phyloP scores from a whole-genome alignment of 2,329 filamentous ascomycete species.

The Trichoderma hamatum region DNA sequence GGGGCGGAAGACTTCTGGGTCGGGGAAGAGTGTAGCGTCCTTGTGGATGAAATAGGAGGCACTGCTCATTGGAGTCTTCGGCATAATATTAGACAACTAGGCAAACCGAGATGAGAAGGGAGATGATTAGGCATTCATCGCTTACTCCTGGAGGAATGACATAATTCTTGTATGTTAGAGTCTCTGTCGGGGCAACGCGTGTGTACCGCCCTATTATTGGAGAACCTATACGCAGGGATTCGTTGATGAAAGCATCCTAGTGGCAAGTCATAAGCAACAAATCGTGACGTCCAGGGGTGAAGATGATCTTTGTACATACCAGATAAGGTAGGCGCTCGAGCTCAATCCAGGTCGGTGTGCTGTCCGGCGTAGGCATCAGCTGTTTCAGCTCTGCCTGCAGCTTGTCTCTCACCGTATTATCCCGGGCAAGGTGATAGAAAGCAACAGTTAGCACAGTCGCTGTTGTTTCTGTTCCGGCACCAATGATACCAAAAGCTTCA shows the following conservation, averaged over 20 bases:
- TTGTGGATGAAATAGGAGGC: conserved; percentile 32
- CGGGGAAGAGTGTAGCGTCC: conserved; percentile 33
- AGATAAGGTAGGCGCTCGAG: conserved; percentile 29
- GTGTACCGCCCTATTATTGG: conserved; percentile 31
- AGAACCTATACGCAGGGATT: conserved; percentile 28
- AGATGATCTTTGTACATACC: conserved; percentile 10
- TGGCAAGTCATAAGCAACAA: not conserved
- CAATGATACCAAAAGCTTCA: conserved; percentile 29
- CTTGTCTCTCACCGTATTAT: conserved; percentile 22
- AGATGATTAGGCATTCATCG: not conserved
- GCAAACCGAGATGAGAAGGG: not conserved
- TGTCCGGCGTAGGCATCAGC: conserved; percentile 20
- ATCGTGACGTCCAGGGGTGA: not conserved
- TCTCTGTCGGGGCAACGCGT: conserved; percentile 35
- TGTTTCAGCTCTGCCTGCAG: conserved; percentile 27
- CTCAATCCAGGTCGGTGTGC: conserved; percentile 21
- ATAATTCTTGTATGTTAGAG: conserved; percentile 39
- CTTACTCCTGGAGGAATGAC: conserved; percentile 40
- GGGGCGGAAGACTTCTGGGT: conserved; percentile 34
- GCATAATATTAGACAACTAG: conserved; percentile 3
- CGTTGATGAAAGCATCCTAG: conserved; percentile 30
- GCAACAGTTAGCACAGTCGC: conserved; percentile 25
- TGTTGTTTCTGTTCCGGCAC: conserved; percentile 32
- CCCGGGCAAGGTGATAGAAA: conserved; percentile 26
- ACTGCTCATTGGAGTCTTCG: conserved; percentile 33